Evolutionary conservation across 192 early-diverging fungal species (phyloP), one percentile per base, ranked within the genome.

Genomic region (Coemansia sp.): DNA sequence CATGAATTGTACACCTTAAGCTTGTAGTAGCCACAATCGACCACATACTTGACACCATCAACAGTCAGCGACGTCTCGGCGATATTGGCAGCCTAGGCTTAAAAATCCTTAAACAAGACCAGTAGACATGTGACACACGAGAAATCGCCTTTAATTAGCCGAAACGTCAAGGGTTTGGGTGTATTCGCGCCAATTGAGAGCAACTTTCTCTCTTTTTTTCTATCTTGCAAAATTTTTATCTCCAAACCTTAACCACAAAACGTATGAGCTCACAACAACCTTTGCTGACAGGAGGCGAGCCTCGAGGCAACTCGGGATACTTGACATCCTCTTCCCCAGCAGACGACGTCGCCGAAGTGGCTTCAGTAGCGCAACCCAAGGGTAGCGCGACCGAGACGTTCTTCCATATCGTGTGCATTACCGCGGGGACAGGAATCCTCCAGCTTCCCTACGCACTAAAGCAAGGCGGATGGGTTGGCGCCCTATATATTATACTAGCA

Each of bases 371-470:
- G 3, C 64, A 55, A 38, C 61, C 38, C 41, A 61, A 59, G 56
- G 65, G 75, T 59, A 76, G 75, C 71, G 41, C 67, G 1, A 56
- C 63, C 3, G 80, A 82, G 64, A 73, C 75, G 11, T 82, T 77
- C 40, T 77, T 82, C 71, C 80, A 82, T 45, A 82, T 82, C 12
- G 75, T 82, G 12, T 94, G 92, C 67, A 89, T 91, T 18, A 88
- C 90, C 12, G 91, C 91, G 12, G 93, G 93, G 40, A 90, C 89
- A 9, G 94, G 94, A 12, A 86, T 92, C 27, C 85, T 94, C 24
- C 92, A 93, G 69, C 82, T 95, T 18, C 94, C 94, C 2, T 94
- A 89, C 69, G 89, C 93, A 4, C 82, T 95, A 15, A 84, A 72
- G 40, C 78, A 88, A 38, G 86, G 88, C 61, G 94, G 94, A 0